Evolutionary conservation across 768 basidiomycete genomes (phyloP).

Genomic region (Crepidotus variabilis): DNA sequence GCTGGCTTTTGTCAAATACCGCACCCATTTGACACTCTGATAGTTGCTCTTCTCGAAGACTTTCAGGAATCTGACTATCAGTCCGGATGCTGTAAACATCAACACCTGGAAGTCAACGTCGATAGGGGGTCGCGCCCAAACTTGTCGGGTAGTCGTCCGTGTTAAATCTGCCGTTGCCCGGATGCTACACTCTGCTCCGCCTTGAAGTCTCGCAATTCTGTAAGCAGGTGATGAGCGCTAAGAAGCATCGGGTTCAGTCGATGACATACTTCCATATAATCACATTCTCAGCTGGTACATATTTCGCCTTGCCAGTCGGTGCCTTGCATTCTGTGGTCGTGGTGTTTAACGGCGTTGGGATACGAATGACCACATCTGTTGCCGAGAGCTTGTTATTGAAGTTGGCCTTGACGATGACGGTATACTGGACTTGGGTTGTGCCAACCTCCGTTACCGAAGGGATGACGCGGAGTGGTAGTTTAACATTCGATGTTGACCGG

Average conservation of each 20-base stretch:
- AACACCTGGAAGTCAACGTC: conserved; percentile 98
- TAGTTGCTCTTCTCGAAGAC: conserved; percentile 97
- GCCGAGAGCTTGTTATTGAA: conserved; percentile 92
- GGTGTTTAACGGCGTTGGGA: conserved; percentile 96
- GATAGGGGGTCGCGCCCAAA: conserved; percentile 98
- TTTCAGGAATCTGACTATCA: conserved; percentile 95
- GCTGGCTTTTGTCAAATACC: conserved; percentile 91
- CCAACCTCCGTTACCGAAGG: conserved; percentile 92
- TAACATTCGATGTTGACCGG: conserved; percentile 93
- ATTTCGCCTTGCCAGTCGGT: conserved; percentile 92
- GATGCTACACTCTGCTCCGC: conserved; percentile 86
- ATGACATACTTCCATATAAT: conserved; percentile 93
- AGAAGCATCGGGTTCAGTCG: neutral
- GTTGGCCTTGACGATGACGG: conserved; percentile 81
- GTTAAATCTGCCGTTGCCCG: conserved; percentile 80
- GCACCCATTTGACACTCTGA: conserved; percentile 93
- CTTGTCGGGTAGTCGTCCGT: conserved; percentile 86
- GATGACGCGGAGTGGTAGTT: conserved; percentile 86
- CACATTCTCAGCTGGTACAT: conserved; percentile 92
- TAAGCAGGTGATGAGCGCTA: neutral
- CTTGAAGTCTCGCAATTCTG: conserved; percentile 90
- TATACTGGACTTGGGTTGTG: conserved; percentile 88
- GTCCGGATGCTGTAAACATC: conserved; percentile 96
- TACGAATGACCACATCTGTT: conserved; percentile 86
- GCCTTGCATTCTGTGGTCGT: conserved; percentile 92